phyloP scores from a whole-genome alignment of 805 yeast genomes.

The Candida pseudofarinosa region DNA sequence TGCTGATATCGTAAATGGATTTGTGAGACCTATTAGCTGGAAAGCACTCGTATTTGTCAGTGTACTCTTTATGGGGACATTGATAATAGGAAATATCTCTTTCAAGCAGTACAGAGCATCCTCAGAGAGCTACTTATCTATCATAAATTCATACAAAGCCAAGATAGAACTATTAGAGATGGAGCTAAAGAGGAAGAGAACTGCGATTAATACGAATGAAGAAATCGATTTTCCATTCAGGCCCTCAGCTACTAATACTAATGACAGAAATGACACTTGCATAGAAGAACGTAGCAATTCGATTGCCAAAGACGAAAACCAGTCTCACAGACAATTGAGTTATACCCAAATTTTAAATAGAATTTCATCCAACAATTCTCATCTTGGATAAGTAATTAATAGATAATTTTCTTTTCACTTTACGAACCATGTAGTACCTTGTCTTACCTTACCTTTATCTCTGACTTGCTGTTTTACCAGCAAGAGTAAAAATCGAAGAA shows the following conservation, averaged over 20 bases:
- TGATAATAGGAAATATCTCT: slow-evolving; percentile 48
- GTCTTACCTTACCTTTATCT: too few species aligned
- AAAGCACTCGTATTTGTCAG: slow-evolving; percentile 54
- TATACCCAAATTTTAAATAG: background rate
- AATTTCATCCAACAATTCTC: background rate
- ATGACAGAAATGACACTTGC: too few species aligned
- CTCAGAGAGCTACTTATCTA: background rate
- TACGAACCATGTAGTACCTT: too few species aligned
- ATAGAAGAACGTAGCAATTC: too few species aligned
- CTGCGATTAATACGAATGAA: slow-evolving; percentile 8
- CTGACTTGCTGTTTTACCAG: too few species aligned
- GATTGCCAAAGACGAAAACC: slow-evolving; percentile 1
- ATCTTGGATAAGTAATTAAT: background rate
- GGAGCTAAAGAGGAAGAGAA: slow-evolving; percentile 7
- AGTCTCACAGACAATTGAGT: background rate
- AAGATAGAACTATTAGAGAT: background rate
- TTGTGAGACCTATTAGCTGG: slow-evolving; percentile 66
- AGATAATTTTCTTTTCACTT: too few species aligned
- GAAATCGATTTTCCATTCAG: too few species aligned
- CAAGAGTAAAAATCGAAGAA: too few species aligned
- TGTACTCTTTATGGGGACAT: slow-evolving; percentile 46
- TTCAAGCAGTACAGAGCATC: slow-evolving; percentile 30
- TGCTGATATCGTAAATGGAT: slow-evolving; percentile 78
- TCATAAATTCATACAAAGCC: background rate
- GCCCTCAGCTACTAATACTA: too few species aligned